Percentiles rank a stretch among this genome's conserved stretches.
Conservation (phyloP, 1,284 basidiomycete genomes). For the Apiotrichum gracile region DNA sequence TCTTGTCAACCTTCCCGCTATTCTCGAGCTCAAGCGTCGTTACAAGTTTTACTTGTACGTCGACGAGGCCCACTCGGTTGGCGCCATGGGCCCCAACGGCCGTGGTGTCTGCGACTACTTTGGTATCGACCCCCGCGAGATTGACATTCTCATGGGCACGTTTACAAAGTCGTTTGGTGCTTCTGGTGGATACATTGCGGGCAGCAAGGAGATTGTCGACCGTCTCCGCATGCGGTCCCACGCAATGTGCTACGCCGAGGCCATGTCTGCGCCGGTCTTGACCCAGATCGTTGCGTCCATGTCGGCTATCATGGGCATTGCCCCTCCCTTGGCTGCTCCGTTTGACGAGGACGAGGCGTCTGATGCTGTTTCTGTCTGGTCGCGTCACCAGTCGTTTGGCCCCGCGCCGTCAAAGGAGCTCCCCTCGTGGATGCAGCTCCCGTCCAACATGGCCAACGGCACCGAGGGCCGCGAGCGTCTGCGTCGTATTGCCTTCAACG, state of each 20-base stretch:
- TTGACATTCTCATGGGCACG: constrained; percentile 97
- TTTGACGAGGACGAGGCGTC: constrained; percentile 18
- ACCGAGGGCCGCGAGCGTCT: constrained; percentile 76
- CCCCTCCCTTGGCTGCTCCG: constrained; percentile 49
- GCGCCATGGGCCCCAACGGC: constrained; percentile 87
- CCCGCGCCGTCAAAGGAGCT: constrained; percentile 59
- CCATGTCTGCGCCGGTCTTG: constrained; percentile 84
- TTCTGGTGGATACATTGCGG: constrained; percentile 91
- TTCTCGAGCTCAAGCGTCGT: constrained; percentile 84
- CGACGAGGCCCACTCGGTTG: constrained; percentile 97
- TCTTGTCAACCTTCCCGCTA: constrained; percentile 72
- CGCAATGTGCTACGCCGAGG: constrained; percentile 80
- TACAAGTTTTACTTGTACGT: constrained; percentile 99
- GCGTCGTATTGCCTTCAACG: constrained; percentile 87
- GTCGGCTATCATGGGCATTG: constrained; percentile 92
- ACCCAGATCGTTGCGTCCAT: constrained; percentile 88
- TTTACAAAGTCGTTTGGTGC: constrained; percentile 99
- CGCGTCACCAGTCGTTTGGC: constrained; percentile 49
- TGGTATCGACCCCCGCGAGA: constrained; percentile 67
- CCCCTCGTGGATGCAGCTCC: constrained; percentile 67
- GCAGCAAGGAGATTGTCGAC: constrained; percentile 71
- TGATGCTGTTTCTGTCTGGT: constrained; percentile 48
- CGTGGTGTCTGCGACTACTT: constrained; percentile 97
- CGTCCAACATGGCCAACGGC: constrained; percentile 65
- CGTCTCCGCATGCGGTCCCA: constrained; percentile 76